A percentile compares a stretch with the other conserved stretches of the same genome.
Evolutionary conservation across 2,329 filamentous ascomycete genomes (phyloP).

Genomic region (Orbilia oligospora): DNA sequence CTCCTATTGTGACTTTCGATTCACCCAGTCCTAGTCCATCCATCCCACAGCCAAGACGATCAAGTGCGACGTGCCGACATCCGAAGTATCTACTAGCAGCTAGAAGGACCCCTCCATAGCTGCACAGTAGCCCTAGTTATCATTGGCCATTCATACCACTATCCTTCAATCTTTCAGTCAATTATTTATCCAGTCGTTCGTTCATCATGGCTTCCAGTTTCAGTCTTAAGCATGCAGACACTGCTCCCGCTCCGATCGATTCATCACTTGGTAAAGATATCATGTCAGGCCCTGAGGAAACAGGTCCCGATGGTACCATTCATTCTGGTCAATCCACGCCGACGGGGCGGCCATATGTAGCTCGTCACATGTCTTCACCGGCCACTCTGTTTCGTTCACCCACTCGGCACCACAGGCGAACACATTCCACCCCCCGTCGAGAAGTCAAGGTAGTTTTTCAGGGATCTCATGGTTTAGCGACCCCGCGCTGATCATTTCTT

Average conservation of each 20-base stretch:
- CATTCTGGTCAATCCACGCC: slow-evolving; percentile 49
- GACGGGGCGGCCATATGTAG: slow-evolving; percentile 49
- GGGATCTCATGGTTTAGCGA: slow-evolving; percentile 8
- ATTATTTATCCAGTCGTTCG: neutral
- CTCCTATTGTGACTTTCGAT: neutral
- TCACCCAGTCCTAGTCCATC: neutral
- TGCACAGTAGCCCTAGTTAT: neutral
- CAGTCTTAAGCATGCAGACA: slow-evolving; percentile 36
- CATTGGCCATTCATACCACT: neutral
- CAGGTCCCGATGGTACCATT: slow-evolving; percentile 29
- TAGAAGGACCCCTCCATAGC: neutral
- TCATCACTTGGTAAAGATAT: slow-evolving; percentile 1
- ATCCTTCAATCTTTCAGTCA: neutral
- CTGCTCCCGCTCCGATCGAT: slow-evolving; percentile 43
- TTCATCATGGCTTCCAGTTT: slow-evolving; percentile 38
- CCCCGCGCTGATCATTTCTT: slow-evolving; percentile 4
- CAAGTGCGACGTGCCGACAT: neutral
- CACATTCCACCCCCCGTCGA: slow-evolving; percentile 62
- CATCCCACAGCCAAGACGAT: slow-evolving; percentile 10
- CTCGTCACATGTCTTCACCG: slow-evolving; percentile 58
- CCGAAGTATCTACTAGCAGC: slow-evolving; percentile 2
- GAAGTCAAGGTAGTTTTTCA: slow-evolving; percentile 61
- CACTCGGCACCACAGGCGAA: slow-evolving; percentile 62
- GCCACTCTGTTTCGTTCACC: slow-evolving; percentile 59
- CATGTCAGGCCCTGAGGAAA: slow-evolving; percentile 7